Evolutionary conservation across 768 basidiomycete species (phyloP).

Genomic region (Vararia minispora): DNA sequence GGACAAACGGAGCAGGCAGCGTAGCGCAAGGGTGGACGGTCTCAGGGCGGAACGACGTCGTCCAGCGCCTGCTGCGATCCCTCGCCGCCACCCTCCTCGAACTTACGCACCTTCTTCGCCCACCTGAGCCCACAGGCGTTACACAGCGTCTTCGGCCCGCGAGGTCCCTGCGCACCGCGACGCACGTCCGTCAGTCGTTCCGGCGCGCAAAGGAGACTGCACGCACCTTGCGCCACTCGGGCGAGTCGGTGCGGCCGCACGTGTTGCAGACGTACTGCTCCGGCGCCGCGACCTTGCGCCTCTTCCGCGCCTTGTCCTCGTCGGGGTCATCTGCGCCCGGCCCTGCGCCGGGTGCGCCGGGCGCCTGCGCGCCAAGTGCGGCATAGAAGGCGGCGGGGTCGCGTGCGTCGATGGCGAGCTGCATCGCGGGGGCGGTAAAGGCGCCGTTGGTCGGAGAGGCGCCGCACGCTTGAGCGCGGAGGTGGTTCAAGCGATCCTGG

Average conservation of each 20-base stretch:
- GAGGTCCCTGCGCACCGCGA: constrained; percentile 52
- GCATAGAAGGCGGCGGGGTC: background rate
- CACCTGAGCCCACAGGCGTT: constrained; percentile 93
- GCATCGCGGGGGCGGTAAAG: constrained; percentile 5
- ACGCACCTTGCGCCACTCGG: constrained; percentile 88
- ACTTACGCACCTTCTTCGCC: constrained; percentile 63
- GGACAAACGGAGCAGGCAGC: constrained; percentile 6
- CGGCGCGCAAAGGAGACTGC: constrained; percentile 12
- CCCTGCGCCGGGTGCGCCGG: too few relatives aligned
- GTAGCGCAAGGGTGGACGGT: constrained; percentile 1
- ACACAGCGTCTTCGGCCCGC: constrained; percentile 95
- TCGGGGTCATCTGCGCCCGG: constrained; percentile 30
- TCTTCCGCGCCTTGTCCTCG: constrained; percentile 48
- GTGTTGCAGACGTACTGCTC: constrained; percentile 84
- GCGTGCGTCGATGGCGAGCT: constrained; percentile 3
- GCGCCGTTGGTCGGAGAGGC: constrained; percentile 8
- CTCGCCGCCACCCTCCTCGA: constrained; percentile 21
- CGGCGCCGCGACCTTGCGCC: constrained; percentile 37
- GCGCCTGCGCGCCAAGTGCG: too few relatives aligned
- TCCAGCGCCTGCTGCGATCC: constrained; percentile 9
- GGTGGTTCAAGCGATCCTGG: constrained; percentile 43
- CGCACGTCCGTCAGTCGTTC: constrained; percentile 1
- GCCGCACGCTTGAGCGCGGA: constrained; percentile 20
- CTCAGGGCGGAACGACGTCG: constrained; percentile 12
- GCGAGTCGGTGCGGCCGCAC: constrained; percentile 91